These are phyloP conservation scores for Microcyclosporella mali DNA, from an alignment of 2,329 filamentous ascomycete genomes.

Conservation along the genomic window DNA sequence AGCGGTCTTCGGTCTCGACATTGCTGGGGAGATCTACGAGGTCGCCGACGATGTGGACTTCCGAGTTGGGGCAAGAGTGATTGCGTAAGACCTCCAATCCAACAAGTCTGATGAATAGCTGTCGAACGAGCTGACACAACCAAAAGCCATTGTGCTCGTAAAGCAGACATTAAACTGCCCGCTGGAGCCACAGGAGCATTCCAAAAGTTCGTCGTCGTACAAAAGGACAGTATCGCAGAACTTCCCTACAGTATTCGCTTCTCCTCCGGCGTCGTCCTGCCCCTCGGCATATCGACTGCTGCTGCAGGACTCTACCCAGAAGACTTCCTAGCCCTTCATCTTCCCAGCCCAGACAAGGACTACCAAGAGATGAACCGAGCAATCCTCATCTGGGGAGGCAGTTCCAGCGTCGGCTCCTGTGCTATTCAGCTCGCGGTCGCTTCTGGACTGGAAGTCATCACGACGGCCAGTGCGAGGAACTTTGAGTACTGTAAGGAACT, in stretches of 20 bases:
- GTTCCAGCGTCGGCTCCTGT: conserved; percentile 48
- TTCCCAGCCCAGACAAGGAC: conserved; percentile 12
- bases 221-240: conserved; percentile 31
- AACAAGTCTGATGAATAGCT: not conserved
- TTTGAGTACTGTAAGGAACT: conserved; percentile 40
- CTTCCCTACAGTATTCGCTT: conserved; percentile 36
- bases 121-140: not conserved
- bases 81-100: conserved; percentile 26
- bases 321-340: conserved; percentile 21
- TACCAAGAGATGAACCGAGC: conserved; percentile 24
- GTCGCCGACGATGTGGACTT: conserved; percentile 43
- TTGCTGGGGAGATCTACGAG: conserved; percentile 43
- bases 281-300: conserved; percentile 39
- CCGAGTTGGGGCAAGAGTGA: conserved; percentile 41
- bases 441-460: conserved; percentile 39
- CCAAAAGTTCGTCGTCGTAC: conserved; percentile 31
- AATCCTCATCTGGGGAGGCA: conserved; percentile 50
- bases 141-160: conserved; percentile 15
- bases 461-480: conserved; percentile 31
- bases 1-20: conserved; percentile 37
- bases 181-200: conserved; percentile 23
- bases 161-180: conserved; percentile 11
- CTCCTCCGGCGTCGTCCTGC: conserved; percentile 37
- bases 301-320: conserved; percentile 30
- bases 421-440: conserved; percentile 46